Base-by-base conservation (phyloP, 768 basidiomycete species). In the Rhodotorula sphaerocarpa region DNA sequence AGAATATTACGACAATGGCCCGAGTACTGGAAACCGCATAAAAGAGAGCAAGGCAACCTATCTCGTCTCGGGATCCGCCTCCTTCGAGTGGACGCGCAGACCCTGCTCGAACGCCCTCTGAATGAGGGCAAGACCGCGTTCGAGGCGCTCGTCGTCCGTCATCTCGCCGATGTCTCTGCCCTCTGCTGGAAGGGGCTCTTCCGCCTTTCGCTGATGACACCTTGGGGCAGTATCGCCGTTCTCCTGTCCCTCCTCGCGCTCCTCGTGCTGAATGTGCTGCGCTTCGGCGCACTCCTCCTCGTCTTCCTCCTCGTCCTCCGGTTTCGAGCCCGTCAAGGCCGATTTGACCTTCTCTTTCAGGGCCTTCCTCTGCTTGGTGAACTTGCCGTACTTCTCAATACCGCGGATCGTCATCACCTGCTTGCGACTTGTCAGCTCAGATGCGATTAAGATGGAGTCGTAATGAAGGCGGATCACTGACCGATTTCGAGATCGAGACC, bases 321-420 rank as follows among this genome's bases (percentile, higher is more conserved):
- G 23, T 55, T 30, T 58, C 18, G 25, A 65, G 59, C 44, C 60
- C 57, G 46, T 61, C 28, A 64, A 36, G 39, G 23, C 21, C 21
- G 39, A 7, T 41, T 63, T 70, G 52, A 69, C 11, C 3, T 33
- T 25, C 15, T 47, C 27, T 14, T 36, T 58, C 14, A 70, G 9
- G 10, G 21, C 10, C 55, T 61, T 61, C 50, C 66, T 65, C 57
- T 65, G 57, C 56, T 71, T 67, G 11, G 31, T 60, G 27, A 56
- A 43, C 9, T 27, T 20, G 34, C 58, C 68, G 57, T 67, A 65
- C 59, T 71, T 65, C 52, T 70, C 67, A 33, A 69, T 70, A 11
- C 59, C 70, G 33, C 69, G 55, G 54, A 71, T 71, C 27, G 69
- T 69, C 39, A 68, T 20, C 36, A 71, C 47, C 65, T 66, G 36